Percentiles rank a stretch among this genome's conserved stretches.
Conservation (phyloP, 805 yeast genomes). For the Suhomyces sp. region DNA sequence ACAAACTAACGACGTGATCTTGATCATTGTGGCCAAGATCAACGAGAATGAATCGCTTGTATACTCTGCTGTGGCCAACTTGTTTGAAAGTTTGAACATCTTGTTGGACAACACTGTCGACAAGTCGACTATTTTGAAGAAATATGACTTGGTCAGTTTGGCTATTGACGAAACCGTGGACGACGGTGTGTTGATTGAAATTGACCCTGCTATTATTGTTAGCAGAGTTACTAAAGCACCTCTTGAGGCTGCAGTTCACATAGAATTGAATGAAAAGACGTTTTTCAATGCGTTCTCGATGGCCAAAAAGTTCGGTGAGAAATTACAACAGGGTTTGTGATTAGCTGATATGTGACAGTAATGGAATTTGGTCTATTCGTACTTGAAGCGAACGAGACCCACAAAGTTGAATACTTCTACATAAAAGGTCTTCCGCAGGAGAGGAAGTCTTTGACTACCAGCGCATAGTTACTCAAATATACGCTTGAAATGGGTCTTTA, state of each 20-base stretch:
- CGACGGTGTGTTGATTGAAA: conserved; percentile 89
- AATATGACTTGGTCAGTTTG: conserved; percentile 81
- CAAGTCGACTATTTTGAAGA: conserved; percentile 71
- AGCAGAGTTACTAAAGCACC: conserved; percentile 92
- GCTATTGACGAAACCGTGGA: conserved; percentile 92
- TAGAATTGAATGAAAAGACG: conserved; percentile 73
- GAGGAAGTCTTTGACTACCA: too few relatives aligned
- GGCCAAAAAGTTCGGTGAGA: conserved; percentile 65
- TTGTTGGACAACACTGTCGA: conserved; percentile 72
- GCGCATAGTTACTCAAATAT: too few relatives aligned
- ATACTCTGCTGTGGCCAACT: conserved; percentile 71
- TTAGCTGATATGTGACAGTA: too few relatives aligned
- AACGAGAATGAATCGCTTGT: conserved; percentile 86
- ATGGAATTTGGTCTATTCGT: too few relatives aligned
- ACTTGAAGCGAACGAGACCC: too few relatives aligned
- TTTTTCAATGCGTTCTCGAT: conserved; percentile 82
- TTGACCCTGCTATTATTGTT: conserved; percentile 82
- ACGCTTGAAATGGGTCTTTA: too few relatives aligned
- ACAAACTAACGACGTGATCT: conserved; percentile 71
- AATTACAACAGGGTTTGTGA: conserved; percentile 47
- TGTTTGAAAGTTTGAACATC: conserved; percentile 78
- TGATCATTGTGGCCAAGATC: conserved; percentile 69
- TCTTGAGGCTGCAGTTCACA: conserved; percentile 39
- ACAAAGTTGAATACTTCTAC: too few relatives aligned
- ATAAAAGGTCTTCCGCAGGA: too few relatives aligned